A percentile compares a stretch with the other conserved stretches of the same genome.
phyloP scores from a whole-genome alignment of 371 early-diverging fungal genomes.

The Actinomortierella wolfii region DNA sequence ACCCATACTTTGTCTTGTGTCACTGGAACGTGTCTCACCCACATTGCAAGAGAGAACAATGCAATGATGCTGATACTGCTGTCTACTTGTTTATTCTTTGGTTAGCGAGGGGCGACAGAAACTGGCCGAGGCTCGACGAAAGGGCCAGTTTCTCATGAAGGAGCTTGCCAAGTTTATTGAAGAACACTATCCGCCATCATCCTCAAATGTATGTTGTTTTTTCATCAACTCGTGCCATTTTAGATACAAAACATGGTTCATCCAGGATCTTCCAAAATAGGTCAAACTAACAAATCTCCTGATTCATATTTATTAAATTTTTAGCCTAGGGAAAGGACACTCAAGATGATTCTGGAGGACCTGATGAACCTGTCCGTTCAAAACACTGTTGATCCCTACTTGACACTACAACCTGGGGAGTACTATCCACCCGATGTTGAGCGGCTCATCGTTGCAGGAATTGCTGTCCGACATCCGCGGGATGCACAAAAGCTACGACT shows the following conservation, averaged over 20 bases:
- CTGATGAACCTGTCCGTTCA: constrained; percentile 59
- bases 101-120: constrained; percentile 18
- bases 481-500: constrained; percentile 52
- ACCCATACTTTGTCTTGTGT: too few species aligned
- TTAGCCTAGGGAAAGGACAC: too few species aligned
- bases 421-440: constrained; percentile 65
- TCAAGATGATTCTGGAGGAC: constrained; percentile 42
- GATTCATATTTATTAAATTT: too few species aligned
- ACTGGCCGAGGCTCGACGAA: constrained; percentile 9
- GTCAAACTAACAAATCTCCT: too few species aligned
- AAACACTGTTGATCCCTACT: constrained; percentile 54
- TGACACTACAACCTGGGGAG: constrained; percentile 47
- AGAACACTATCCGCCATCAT: constrained; percentile 52
- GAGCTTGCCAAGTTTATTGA: constrained; percentile 54
- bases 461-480: constrained; percentile 59
- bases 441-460: constrained; percentile 55
- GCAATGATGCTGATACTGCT: too few species aligned
- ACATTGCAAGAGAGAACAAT: too few species aligned
- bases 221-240: too few species aligned
- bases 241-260: too few species aligned
- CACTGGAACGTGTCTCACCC: too few species aligned
- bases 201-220: constrained; percentile 43
- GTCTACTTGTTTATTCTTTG: too few species aligned
- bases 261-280: too few species aligned
- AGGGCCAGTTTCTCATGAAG: constrained; percentile 38